Evolutionary conservation across 2,329 filamentous ascomycete genomes (phyloP).

Genomic region (Colletotrichum sansevieriae): DNA sequence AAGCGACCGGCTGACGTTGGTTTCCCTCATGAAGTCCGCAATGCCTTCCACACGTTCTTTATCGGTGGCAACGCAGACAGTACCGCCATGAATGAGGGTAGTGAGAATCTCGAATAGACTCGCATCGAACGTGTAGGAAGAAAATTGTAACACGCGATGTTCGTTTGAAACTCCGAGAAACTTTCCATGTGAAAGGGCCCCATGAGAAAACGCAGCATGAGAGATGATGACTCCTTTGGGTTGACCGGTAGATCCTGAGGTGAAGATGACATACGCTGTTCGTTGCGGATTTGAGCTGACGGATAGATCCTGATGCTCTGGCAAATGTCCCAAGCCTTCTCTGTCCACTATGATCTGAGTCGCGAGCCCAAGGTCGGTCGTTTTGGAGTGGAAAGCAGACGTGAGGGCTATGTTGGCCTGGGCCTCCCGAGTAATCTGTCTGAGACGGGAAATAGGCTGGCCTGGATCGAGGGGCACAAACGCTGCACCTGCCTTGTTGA

Average conservation of each 20-base stretch:
- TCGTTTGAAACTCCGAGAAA: conserved; percentile 7
- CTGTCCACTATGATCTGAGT: conserved; percentile 8
- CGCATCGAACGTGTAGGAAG: conserved; percentile 55
- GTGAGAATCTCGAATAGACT: conserved; percentile 53
- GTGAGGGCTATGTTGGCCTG: neutral
- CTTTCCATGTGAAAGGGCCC: conserved; percentile 39
- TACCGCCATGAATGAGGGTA: conserved; percentile 53
- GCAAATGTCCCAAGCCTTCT: conserved; percentile 53
- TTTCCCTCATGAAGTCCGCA: conserved; percentile 19
- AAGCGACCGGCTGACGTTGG: conserved; percentile 1
- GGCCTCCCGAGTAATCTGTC: conserved; percentile 4
- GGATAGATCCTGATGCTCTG: neutral
- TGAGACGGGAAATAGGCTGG: conserved; percentile 27
- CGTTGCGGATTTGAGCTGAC: conserved; percentile 28
- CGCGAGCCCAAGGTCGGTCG: conserved; percentile 17
- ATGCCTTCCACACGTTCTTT: conserved; percentile 48
- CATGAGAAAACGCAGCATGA: conserved; percentile 44
- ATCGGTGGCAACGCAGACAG: conserved; percentile 56
- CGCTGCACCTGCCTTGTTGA: conserved; percentile 22
- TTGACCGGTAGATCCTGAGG: conserved; percentile 60
- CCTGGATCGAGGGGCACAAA: conserved; percentile 34
- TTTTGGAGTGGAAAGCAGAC: conserved; percentile 21
- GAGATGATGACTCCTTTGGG: conserved; percentile 61
- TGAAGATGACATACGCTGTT: conserved; percentile 52
- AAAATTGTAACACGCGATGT: conserved; percentile 45